Percentiles rank a stretch among this genome's conserved stretches.
Evolutionary conservation across 1,139 yeast genomes (phyloP).

Genomic region (Diutina rugosa): DNA sequence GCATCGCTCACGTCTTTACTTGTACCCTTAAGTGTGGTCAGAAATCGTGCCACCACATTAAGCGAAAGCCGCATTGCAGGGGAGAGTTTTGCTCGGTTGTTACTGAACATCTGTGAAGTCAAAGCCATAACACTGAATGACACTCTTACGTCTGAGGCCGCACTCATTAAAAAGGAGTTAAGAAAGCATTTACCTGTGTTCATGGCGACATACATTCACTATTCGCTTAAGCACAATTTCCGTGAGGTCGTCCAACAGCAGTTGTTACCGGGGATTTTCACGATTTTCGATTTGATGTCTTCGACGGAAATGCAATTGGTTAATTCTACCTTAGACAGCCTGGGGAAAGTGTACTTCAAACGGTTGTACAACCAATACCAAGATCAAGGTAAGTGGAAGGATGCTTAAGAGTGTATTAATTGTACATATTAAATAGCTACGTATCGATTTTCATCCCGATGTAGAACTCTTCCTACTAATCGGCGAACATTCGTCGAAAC

Average conservation of each 20-base stretch:
- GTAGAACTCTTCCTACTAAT: slow-evolving; percentile 18
- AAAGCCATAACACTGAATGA: slow-evolving; percentile 13
- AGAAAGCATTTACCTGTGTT: slow-evolving; percentile 53
- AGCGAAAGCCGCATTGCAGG: slow-evolving; percentile 9
- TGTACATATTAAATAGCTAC: slow-evolving; percentile 4
- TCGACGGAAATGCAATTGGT: slow-evolving; percentile 50
- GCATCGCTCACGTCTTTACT: slow-evolving; percentile 35
- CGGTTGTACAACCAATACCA: slow-evolving; percentile 60
- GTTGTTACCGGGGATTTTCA: slow-evolving; percentile 43
- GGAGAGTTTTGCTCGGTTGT: slow-evolving; percentile 29
- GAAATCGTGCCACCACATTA: slow-evolving; percentile 23
- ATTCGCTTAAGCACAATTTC: slow-evolving; percentile 40
- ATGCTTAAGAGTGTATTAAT: slow-evolving; percentile 12
- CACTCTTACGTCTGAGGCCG: slow-evolving; percentile 41
- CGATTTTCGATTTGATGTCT: slow-evolving; percentile 60
- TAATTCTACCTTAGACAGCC: slow-evolving; percentile 57
- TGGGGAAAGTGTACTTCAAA: slow-evolving; percentile 60
- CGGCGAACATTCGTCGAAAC: slow-evolving; percentile 6
- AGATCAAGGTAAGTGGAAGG: slow-evolving; percentile 76
- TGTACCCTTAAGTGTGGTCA: slow-evolving; percentile 22
- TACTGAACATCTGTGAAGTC: slow-evolving; percentile 55
- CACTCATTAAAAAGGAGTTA: slow-evolving; percentile 42
- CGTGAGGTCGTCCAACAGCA: slow-evolving; percentile 34
- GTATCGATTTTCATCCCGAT: slow-evolving; percentile 16
- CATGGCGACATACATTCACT: slow-evolving; percentile 40